Percentiles rank a stretch among this genome's conserved stretches.
phyloP scores from a whole-genome alignment of 495 filamentous ascomycete species.

The Parachaetomium inaequale region DNA sequence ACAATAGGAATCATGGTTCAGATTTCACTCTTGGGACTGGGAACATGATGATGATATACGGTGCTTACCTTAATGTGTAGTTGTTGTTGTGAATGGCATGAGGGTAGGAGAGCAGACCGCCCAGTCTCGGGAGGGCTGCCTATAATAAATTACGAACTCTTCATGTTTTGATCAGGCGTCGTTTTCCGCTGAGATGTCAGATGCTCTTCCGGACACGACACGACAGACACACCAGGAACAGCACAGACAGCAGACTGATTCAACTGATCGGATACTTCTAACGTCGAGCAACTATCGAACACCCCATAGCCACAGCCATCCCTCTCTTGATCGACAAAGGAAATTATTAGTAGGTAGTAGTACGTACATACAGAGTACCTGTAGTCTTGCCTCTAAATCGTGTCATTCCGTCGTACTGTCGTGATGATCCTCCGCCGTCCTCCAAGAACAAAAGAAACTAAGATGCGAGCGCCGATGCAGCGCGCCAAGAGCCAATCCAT shows the following conservation, averaged over 20 bases:
- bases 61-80: too few relatives aligned
- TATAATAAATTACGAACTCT: too few relatives aligned
- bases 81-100: too few relatives aligned
- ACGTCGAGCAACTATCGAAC: not conserved
- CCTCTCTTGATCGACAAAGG: slow-evolving; percentile 17
- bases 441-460: slow-evolving; percentile 4
- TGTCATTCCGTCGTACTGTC: slow-evolving; percentile 18
- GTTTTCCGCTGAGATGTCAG: too few relatives aligned
- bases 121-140: too few relatives aligned
- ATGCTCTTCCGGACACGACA: too few relatives aligned
- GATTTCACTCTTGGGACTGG: too few relatives aligned
- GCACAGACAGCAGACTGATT: not conserved
- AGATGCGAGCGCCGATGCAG: slow-evolving; percentile 5
- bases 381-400: slow-evolving; percentile 19
- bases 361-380: slow-evolving; percentile 20
- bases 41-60: too few relatives aligned
- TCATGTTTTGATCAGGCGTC: too few relatives aligned
- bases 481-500: slow-evolving; percentile 11
- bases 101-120: too few relatives aligned
- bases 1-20: not conserved
- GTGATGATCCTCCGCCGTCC: slow-evolving; percentile 12
- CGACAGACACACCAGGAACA: too few relatives aligned
- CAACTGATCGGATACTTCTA: not conserved
- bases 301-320: not conserved
- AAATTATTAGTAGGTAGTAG: slow-evolving; percentile 19